Conservation (phyloP, 305 asterid genomes). For the Fraxinus ornus region DNA sequence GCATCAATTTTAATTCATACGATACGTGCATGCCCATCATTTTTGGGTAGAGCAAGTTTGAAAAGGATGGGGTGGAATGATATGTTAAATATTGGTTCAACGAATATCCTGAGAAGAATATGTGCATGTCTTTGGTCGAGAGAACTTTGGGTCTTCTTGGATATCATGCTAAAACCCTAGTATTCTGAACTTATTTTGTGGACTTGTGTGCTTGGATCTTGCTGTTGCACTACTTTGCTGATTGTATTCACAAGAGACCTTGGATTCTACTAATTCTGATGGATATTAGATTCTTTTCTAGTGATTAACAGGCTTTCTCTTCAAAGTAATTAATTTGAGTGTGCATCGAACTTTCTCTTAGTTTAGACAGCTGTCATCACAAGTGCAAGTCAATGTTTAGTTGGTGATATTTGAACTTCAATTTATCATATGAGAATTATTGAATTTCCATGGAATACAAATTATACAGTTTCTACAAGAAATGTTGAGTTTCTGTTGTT, state of each 20-base stretch:
- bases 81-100: background rate
- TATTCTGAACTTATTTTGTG: background rate
- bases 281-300: background rate
- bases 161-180: background rate
- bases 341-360: background rate
- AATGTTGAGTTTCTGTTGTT: conserved; percentile 4
- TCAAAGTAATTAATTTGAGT: background rate
- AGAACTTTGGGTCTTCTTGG: background rate
- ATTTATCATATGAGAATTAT: conserved; percentile 4
- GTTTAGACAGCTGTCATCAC: background rate
- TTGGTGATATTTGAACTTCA: background rate
- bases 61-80: background rate
- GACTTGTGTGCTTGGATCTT: background rate
- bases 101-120: background rate
- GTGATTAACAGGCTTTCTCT: background rate
- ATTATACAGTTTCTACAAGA: background rate
- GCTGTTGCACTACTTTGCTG: background rate
- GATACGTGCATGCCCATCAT: background rate
- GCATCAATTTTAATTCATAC: background rate
- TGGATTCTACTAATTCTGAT: background rate
- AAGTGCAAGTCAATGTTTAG: background rate
- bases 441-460: conserved; percentile 5
- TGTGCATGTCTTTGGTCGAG: background rate
- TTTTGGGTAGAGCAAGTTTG: background rate
- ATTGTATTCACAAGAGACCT: background rate